Evolutionary conservation across 306 rosid species (phyloP), one percentile per base, ranked within the genome.

Genomic region (Castanea crenata): DNA sequence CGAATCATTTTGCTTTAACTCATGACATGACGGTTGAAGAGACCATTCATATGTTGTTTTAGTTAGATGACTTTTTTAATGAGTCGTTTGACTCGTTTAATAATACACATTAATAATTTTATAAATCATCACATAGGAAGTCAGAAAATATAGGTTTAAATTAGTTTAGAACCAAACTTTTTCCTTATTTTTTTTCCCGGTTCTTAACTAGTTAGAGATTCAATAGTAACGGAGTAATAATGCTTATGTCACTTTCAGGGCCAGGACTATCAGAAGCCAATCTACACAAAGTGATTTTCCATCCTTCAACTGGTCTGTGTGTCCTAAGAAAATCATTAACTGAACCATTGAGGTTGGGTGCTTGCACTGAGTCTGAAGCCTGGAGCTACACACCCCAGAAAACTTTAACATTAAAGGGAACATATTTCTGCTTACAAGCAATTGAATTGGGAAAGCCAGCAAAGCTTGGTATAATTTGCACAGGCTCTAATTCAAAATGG

Each of bases 301-400:
- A 95, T 80, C 98, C 99, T 52, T 70, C 79, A 29, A 91, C 96
- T 1, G 96, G 99, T 25, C 87, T 88, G 0, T 95, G 98, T 20
- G 83, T 95, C 11, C 57, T 73, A 41, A 80, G 92, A 77, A 84
- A 74, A 55, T 83, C 91, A 51, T 4, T 74, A 6, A 14, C 35
- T 34, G 90, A 83, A 2, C 88, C 94, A 49, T 73, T 92, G 32
- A 79, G 21, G 34, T 74, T 92, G 55, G 96, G 93, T 15, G 83
- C 91, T 15, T 95, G 99, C 78, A 13, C 84, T 2, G 67, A 41
- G 16, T 77, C 97, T 16, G 94, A 89, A 46, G 84, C 81, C 9
- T 95, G 99, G 99, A 41, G 59, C 6, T 92, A 87, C 84, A 79
- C 91, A 0, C 75, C 89, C 10, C 86, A 83, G 11, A 89, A 90